Evolutionary conservation across 352 stramenopile genomes (phyloP), one percentile per base, ranked within the genome.

Genomic region (Poterioochromonas sp.): DNA sequence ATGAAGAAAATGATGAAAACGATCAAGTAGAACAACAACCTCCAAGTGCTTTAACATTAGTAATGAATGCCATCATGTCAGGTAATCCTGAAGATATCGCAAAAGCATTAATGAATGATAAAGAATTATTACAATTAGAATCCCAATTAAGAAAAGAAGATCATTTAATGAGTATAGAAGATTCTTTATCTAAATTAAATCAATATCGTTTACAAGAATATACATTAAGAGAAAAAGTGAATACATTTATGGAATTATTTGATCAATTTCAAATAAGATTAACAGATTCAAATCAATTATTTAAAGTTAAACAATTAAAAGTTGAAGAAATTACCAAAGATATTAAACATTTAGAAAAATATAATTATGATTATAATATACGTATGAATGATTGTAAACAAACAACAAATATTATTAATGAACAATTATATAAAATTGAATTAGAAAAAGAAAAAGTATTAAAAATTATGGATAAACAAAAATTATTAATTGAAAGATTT

Each of bases 181-280:
- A 53, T 20, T 8, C 8, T 53, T 8, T 53, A 8, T 40, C 58
- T 29, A 12, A 35, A 18, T 18, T 68, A 18, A 12, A 37, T 11
- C 5, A 15, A 11, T 39, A 29, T 8, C 26, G 34, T 40, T 11
- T 40, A 68, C 12, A 68, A 39, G 58, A 68, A 68, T 5, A 68
- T 15, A 40, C 8, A 15, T 35, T 68, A 18, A 68, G 26, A 35
- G 58, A 5, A 18, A 12, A 68, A 12, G 12, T 26, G 8, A 39
- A 15, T 29, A 68, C 5, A 35, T 68, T 68, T 35, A 68, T 68
- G 58, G 58, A 68, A 18, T 15, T 68, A 39, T 68, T 68, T 39
- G 58, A 68, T 35, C 26, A 5, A 15, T 68, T 68, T 68, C 58
- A 68, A 39, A 11, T 40, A 18, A 5, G 58, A 5, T 68, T 68